Base-by-base conservation (phyloP, 1,284 basidiomycete species). In the Fomitopsis palustris region DNA sequence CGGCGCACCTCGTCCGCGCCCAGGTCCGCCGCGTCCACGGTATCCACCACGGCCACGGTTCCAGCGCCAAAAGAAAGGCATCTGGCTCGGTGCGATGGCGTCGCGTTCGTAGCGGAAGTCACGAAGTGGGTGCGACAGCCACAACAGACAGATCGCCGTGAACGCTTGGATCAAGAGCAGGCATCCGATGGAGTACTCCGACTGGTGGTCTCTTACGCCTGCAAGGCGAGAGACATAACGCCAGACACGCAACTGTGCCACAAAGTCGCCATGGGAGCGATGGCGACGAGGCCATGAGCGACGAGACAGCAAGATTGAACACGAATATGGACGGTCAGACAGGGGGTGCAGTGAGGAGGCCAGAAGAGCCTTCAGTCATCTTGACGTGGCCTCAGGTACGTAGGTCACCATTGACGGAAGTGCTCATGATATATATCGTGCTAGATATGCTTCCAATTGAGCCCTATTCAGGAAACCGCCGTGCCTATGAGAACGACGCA, bases 1-100 rank as follows among this genome's bases (percentile, higher is more conserved):
- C 2, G 69, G 68, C 2, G 56, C 65, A 37, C 68, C 70, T 54
- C 72, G 69, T 2, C 74, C 74, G 58, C 72, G 69, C 4, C 73
- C 73, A 23, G 65, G 64, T 5, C 71, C 72, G 23, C 74, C 72
- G 41, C 75, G 68, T 3, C 71, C 71, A 35, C 74, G 64, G 65
- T 64, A 71, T 17, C 67, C 65, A 47, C 72, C 68, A 0, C 49
- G 49, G 23, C 72, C 63, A 3, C 70, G 65, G 23, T 63, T 12
- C 29, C 54, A 19, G 23, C 60, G 23, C 12, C 53, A 21, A 12
- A n/a, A 16, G 38, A 55, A 42, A 6, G 56, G 33, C 23, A 55
- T 16, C 23, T 41, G 16, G 19, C 10, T 27, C n/a, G 56, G 53
- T 17, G 41, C 17, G 14, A 31, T 17, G 16, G 19, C 21, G 42